phyloP scores from a whole-genome alignment of 164 flowering plant species.

The Tetracentron sinense region DNA sequence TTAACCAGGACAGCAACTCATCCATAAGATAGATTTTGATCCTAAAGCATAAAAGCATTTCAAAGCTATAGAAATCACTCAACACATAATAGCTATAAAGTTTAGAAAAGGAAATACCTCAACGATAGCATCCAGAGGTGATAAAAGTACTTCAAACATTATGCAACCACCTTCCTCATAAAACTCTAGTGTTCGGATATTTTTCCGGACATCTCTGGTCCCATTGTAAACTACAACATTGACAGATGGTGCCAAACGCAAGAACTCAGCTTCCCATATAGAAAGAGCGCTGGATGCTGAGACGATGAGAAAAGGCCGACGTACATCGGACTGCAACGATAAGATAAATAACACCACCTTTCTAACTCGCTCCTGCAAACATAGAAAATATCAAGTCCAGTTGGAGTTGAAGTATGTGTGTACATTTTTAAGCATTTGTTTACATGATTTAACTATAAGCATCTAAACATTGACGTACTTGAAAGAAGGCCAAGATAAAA shows the following conservation, averaged over 20 bases:
- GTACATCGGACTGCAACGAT: conserved; percentile 34
- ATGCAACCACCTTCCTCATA: conserved; percentile 47
- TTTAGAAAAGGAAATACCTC: conserved; percentile 40
- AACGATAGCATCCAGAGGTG: conserved; percentile 44
- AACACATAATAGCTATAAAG: background rate
- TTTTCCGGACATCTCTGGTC: conserved; percentile 35
- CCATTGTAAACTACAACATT: conserved; percentile 61
- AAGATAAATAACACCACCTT: conserved; percentile 44
- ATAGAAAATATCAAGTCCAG: conserved; percentile 7
- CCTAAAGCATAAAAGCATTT: background rate
- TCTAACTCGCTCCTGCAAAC: conserved; percentile 55
- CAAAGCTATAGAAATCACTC: background rate
- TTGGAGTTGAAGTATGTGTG: too few species aligned
- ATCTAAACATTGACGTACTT: too few species aligned
- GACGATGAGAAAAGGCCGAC: conserved; percentile 60
- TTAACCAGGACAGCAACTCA: background rate
- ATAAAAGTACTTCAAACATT: conserved; percentile 64
- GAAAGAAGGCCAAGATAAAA: too few species aligned
- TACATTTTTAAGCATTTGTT: too few species aligned
- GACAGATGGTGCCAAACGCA: conserved; percentile 46
- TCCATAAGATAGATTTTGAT: background rate
- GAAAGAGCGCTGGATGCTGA: conserved; percentile 32
- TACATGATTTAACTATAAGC: too few species aligned
- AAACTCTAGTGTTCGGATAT: conserved; percentile 53
- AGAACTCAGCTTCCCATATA: conserved; percentile 65